Conservation (phyloP, 1,284 basidiomycete genomes). For the Xerocomus minutiporus region DNA sequence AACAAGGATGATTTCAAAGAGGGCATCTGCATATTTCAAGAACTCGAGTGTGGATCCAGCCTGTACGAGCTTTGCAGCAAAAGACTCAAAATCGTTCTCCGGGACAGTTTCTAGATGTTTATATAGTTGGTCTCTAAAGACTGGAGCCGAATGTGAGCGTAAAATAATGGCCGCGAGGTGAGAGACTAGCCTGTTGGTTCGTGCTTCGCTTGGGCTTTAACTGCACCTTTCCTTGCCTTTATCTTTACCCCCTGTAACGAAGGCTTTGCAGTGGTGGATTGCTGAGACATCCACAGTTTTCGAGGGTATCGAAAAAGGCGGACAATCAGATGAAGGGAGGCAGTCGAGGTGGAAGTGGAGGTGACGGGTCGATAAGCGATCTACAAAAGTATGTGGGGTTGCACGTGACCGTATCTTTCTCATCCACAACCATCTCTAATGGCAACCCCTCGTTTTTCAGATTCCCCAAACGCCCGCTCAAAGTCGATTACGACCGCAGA, state of each 20-base stretch:
- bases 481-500: slow-evolving; percentile 72
- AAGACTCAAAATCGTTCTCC: slow-evolving; percentile 77
- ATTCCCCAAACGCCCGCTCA: slow-evolving; percentile 61
- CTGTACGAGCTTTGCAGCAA: slow-evolving; percentile 82
- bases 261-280: slow-evolving; percentile 75
- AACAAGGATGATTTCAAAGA: slow-evolving; percentile 93
- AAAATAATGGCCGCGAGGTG: slow-evolving; percentile 7
- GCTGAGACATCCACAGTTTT: slow-evolving; percentile 80
- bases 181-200: slow-evolving; percentile 61
- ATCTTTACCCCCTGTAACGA: slow-evolving; percentile 84
- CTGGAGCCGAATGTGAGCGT: slow-evolving; percentile 39
- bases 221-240: slow-evolving; percentile 82
- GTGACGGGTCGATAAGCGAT: slow-evolving; percentile 26
- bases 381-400: slow-evolving; percentile 9
- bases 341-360: neutral
- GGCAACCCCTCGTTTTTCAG: slow-evolving; percentile 26
- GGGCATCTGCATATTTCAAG: slow-evolving; percentile 92
- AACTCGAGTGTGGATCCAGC: slow-evolving; percentile 90
- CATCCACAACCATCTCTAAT: slow-evolving; percentile 20
- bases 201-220: slow-evolving; percentile 86
- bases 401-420: slow-evolving; percentile 20
- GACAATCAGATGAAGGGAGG: slow-evolving; percentile 17
- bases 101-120: slow-evolving; percentile 89
- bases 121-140: slow-evolving; percentile 93
- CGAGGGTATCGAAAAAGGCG: slow-evolving; percentile 33